Percentiles rank a stretch among this genome's conserved stretches.
Evolutionary conservation across 2,329 filamentous ascomycete species (phyloP).

Genomic region (Alternaria longipes): DNA sequence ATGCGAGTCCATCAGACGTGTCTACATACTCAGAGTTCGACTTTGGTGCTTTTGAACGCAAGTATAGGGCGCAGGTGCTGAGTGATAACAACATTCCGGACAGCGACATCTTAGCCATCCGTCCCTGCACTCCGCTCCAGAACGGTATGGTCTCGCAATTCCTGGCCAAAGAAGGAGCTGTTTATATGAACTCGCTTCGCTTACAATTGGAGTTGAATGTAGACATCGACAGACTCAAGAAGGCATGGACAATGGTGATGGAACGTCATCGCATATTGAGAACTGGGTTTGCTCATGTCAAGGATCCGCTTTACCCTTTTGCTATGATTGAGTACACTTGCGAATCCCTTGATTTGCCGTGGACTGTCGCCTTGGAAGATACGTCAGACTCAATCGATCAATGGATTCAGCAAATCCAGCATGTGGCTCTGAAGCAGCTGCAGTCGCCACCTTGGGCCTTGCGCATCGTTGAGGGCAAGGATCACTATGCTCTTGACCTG

Average conservation of each 20-base stretch:
- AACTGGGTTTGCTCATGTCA: conserved; percentile 73
- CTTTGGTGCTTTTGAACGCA: conserved; percentile 61
- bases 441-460: conserved; percentile 71
- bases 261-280: conserved; percentile 75
- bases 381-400: conserved; percentile 14
- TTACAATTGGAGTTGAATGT: conserved; percentile 60
- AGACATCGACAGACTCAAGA: conserved; percentile 54
- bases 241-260: conserved; percentile 68
- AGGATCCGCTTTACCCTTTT: conserved; percentile 70
- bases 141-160: conserved; percentile 82
- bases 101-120: conserved; percentile 63
- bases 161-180: conserved; percentile 68
- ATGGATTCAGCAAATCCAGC: conserved; percentile 36
- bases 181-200: conserved; percentile 80
- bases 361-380: conserved; percentile 20
- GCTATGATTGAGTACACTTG: conserved; percentile 74
- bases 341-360: conserved; percentile 48
- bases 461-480: conserved; percentile 53
- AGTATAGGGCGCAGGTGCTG: conserved; percentile 50
- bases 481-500: conserved; percentile 53
- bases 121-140: conserved; percentile 83
- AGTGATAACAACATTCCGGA: conserved; percentile 40
- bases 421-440: conserved; percentile 55
- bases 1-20: background rate
- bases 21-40: conserved; percentile 48